These are phyloP conservation scores for Fusarium citri DNA, from an alignment of 2,329 filamentous ascomycete species.

Conservation along the genomic window DNA sequence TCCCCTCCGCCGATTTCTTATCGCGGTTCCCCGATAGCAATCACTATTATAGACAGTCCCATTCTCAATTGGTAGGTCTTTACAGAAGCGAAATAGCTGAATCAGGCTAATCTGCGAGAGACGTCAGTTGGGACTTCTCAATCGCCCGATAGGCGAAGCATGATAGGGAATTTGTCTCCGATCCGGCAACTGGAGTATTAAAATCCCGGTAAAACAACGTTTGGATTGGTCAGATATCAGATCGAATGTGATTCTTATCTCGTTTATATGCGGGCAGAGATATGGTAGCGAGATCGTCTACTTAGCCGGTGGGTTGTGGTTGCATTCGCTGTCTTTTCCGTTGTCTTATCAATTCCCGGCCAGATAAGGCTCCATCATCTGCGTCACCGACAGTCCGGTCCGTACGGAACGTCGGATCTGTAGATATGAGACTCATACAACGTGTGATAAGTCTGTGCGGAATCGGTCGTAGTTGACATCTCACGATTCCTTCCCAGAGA, in stretches of 20 bases:
- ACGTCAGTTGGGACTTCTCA: fast-evolving
- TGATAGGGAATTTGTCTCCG: neutral
- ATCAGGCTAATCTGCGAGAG: neutral
- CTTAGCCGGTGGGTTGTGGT: neutral
- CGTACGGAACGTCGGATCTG: neutral
- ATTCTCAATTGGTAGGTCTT: no score
- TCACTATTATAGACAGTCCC: no score
- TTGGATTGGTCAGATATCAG: no score
- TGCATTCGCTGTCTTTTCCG: neutral
- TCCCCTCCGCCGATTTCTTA: no score
- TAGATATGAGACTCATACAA: neutral
- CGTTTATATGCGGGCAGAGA: neutral
- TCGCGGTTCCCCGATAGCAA: no score
- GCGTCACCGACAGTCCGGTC: neutral
- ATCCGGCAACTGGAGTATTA: neutral
- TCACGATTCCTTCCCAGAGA: fast-evolving
- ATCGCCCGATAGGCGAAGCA: neutral
- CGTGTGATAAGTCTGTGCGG: neutral
- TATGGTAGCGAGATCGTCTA: neutral
- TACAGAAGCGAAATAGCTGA: no score
- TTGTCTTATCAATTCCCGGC: neutral
- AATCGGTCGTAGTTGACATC: neutral
- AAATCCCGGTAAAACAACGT: neutral
- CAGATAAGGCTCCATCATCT: neutral
- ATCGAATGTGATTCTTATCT: neutral